Evolutionary conservation across 1,284 basidiomycete species (phyloP), one percentile per base, ranked within the genome.

Genomic region (Caloboletus inedulis): DNA sequence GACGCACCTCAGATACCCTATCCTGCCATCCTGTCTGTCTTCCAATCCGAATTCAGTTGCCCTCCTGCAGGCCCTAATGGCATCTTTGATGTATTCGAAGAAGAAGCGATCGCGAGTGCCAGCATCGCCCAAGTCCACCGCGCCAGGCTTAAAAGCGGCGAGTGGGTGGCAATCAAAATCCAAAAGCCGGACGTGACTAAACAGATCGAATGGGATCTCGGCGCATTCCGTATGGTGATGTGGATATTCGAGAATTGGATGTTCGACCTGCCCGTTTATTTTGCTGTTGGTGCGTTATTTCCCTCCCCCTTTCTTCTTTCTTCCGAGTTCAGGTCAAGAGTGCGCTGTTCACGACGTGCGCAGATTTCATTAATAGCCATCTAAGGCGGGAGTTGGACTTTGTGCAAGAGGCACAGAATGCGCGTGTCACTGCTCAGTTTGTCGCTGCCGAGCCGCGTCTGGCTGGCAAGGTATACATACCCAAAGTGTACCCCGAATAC

Each of bases 91-190:
- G 70, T 78, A 10, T 94, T 95, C 56, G 86, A 91, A 42, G 77
- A 82, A 56, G 66, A 78, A 5, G 84, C 92, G 0, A 72, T 90
- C 0, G 93, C 93, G 0, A 91, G 88, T 55, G 93, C 93, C 1
- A 92, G 88, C 57, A 87, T 96, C 44, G 93, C 93, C 0, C 93
- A 95, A 65, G 93, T 95, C 0, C 93, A 95, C 65, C 78, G 79
- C 35, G 93, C 93, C 2, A 81, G 78, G 42, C 69, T 92, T 30
- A 81, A 77, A 57, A 73, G 74, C 34, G 75, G 76, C 64, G 72
- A 78, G 57, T 80, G 85, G 77, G 92, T 95, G 2, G 93, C 92
- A 0, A 92, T 96, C 57, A 95, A 95, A 72, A 76, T 94, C n/a
- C 91, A 95, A 72, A 94, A 94, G 62, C 92, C 91, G 0, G 88